phyloP scores from a whole-genome alignment of 306 rosid genomes.

The Alnus glutinosa region DNA sequence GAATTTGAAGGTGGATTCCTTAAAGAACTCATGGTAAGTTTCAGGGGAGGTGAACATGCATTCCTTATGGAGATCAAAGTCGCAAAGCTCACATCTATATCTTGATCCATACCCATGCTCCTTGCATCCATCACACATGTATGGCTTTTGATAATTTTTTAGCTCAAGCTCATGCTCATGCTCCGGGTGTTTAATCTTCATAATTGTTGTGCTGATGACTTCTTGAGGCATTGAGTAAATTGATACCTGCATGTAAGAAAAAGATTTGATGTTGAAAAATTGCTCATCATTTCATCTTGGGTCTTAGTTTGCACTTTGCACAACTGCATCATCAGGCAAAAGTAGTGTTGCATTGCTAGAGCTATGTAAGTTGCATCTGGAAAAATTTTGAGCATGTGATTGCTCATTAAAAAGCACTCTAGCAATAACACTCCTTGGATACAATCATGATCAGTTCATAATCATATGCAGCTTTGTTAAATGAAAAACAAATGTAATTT shows the following conservation, averaged over 20 bases:
- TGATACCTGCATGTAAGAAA: not conserved
- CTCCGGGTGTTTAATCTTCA: not conserved
- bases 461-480: not conserved
- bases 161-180: conserved; percentile 5
- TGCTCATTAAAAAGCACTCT: not conserved
- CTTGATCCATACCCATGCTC: conserved; percentile 21
- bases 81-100: conserved; percentile 18
- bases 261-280: not conserved
- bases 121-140: conserved; percentile 16
- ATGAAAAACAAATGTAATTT: not conserved
- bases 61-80: conserved; percentile 21
- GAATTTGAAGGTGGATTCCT: not conserved
- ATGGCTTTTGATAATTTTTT: not conserved
- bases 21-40: not conserved
- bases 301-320: not conserved
- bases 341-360: not conserved
- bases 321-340: not conserved
- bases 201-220: not conserved
- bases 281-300: not conserved
- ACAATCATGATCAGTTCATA: not conserved
- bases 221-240: not conserved
- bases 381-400: not conserved
- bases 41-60: conserved; percentile 3
- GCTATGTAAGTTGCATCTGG: not conserved
- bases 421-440: not conserved